Conservation (phyloP, 257 asterid genomes). For the Fraxinus anomala region DNA sequence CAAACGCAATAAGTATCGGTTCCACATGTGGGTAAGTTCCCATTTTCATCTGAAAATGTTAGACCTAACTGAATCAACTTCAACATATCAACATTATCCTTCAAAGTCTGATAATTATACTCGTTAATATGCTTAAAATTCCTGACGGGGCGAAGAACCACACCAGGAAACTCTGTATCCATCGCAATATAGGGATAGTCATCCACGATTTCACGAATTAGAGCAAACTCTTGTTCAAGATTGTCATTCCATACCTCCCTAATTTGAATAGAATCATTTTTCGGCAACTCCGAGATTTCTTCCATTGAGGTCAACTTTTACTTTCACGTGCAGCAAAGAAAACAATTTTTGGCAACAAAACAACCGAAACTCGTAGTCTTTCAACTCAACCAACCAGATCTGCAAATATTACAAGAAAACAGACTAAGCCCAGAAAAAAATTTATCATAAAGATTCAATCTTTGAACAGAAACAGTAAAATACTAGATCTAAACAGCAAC, state of each 20-base stretch:
- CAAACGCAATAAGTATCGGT: conserved; percentile 39
- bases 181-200: conserved; percentile 41
- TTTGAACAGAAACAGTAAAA: conserved; percentile 15
- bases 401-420: conserved; percentile 15
- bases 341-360: conserved; percentile 10
- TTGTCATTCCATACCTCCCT: conserved; percentile 52
- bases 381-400: conserved; percentile 31
- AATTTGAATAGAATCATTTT: conserved; percentile 33
- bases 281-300: conserved; percentile 35
- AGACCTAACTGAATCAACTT: conserved; percentile 47
- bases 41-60: conserved; percentile 42
- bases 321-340: conserved; percentile 19
- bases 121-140: conserved; percentile 37
- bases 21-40: conserved; percentile 41
- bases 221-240: conserved; percentile 40
- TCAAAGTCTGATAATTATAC: conserved; percentile 43
- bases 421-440: conserved; percentile 9
- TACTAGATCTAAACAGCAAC: conserved; percentile 27
- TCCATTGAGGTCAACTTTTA: conserved; percentile 14
- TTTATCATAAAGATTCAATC: conserved; percentile 26
- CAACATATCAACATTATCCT: conserved; percentile 45
- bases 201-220: conserved; percentile 44
- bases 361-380: conserved; percentile 1
- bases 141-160: conserved; percentile 42
- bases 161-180: conserved; percentile 52